Evolutionary conservation across 2,329 filamentous ascomycete species (phyloP), one percentile per base, ranked within the genome.

Genomic region (Cytospora mali): DNA sequence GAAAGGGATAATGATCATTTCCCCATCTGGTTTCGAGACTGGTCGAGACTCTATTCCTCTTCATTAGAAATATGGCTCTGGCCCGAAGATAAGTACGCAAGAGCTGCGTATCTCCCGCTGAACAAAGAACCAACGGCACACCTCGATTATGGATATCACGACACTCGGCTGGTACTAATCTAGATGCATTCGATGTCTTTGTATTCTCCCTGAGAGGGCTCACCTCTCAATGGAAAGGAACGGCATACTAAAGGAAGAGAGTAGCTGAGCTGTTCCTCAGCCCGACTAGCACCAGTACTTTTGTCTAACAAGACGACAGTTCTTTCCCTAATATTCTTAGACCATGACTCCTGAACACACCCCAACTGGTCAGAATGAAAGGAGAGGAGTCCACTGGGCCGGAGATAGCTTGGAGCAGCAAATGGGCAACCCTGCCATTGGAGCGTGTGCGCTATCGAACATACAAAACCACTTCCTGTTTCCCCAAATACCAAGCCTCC

Each of bases 161-260:
- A 52, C 58, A 52, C 23, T 25, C 13, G 28, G 50, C 28, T 5
- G 27, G n/a, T 59, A 55, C 62, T 64, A 64, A 51, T 25, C 55
- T 56, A 28, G 35, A 62, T 59, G 56, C 62, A 64, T 31, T 53
- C 23, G 7, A 23, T 46, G 18, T 29, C 59, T 62, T 64, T 64
- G 58, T 64, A 21, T 53, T 28, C 48, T 9, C 6, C n/a, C 16
- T 46, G 16, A n/a, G 31, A 28, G 25, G 10, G 7, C 28, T 58
- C 42, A 42, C 25, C 49, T 57, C 49, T 14, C 11, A 14, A 61
- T 56, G 16, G 57, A 55, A 10, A 53, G 55, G 3, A 48, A 56
- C 25, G 65, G 57, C n/a, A 62, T 60, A 10, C 64, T 68, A 49
- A 69, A 13, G 58, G 53, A 35, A 54, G 50, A 28, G 27, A 7